Evolutionary conservation across 2,329 filamentous ascomycete genomes (phyloP).

Genomic region (Botrytis hyacinthi): DNA sequence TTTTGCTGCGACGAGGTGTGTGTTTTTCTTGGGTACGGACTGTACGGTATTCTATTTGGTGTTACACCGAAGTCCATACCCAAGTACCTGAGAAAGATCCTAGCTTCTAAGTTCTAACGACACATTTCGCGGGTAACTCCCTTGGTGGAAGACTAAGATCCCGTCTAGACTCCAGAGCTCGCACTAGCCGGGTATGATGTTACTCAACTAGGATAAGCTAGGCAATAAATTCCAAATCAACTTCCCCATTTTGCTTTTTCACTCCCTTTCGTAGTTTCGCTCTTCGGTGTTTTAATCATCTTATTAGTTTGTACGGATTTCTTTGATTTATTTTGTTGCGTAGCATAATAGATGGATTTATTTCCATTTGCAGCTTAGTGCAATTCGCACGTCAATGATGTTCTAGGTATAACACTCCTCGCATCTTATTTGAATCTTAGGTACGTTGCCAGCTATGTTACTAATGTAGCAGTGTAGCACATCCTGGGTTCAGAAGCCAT

Average conservation of each 20-base stretch:
- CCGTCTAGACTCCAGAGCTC: not conserved
- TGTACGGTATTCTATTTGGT: not conserved
- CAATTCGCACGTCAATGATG: not conserved
- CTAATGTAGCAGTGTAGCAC: not conserved
- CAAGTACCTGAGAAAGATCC: conserved; percentile 1
- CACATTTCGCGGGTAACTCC: conserved; percentile 6
- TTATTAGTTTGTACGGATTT: too few species aligned
- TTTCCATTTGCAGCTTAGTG: not conserved
- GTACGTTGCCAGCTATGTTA: not conserved
- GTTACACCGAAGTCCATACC: not conserved
- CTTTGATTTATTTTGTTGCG: not conserved
- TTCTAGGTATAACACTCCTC: not conserved
- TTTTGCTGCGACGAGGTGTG: not conserved
- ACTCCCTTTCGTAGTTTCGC: not conserved
- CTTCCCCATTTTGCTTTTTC: conserved; percentile 12
- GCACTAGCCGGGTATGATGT: not conserved
- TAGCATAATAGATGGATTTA: not conserved
- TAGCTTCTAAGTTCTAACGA: not conserved
- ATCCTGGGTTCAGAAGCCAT: not conserved
- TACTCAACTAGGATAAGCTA: not conserved
- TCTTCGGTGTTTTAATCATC: not conserved
- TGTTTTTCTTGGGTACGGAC: not conserved
- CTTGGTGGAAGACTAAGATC: not conserved
- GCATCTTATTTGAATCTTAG: conserved; percentile 1
- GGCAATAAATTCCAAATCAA: not conserved